phyloP scores from a whole-genome alignment of 352 stramenopile genomes.

The Globisporangium ultimum region DNA sequence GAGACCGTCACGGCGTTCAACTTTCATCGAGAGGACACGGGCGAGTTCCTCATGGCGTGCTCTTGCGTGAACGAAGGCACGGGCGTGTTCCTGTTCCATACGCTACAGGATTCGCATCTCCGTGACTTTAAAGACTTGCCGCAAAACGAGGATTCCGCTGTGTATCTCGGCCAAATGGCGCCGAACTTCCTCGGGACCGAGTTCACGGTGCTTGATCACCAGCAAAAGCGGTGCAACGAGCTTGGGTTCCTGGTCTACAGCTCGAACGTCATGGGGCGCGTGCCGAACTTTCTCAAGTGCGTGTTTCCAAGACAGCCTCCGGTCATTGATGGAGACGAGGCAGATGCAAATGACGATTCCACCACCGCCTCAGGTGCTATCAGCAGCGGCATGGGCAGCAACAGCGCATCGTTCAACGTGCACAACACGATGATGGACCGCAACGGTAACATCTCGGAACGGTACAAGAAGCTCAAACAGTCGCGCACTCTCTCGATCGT shows the following conservation, averaged over 20 bases:
- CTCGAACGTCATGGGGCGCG: slow-evolving; percentile 73
- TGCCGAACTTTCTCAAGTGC: slow-evolving; percentile 70
- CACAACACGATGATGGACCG: slow-evolving; percentile 42
- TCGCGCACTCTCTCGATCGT: slow-evolving; percentile 41
- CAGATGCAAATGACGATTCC: slow-evolving; percentile 11
- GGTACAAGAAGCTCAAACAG: slow-evolving; percentile 56
- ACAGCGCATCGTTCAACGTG: slow-evolving; percentile 44
- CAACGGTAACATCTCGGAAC: slow-evolving; percentile 54
- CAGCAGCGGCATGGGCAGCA: slow-evolving; percentile 32
- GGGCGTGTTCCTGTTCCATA: slow-evolving; percentile 82
- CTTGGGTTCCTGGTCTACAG: slow-evolving; percentile 76
- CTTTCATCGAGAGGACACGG: slow-evolving; percentile 78
- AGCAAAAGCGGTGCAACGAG: slow-evolving; percentile 62
- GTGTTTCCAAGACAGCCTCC: slow-evolving; percentile 38
- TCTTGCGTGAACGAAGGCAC: slow-evolving; percentile 66
- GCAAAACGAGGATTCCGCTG: slow-evolving; percentile 67
- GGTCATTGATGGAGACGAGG: slow-evolving; percentile 3
- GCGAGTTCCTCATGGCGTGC: slow-evolving; percentile 72
- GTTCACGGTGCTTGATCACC: slow-evolving; percentile 81
- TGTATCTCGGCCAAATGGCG: slow-evolving; percentile 76
- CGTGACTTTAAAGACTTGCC: slow-evolving; percentile 71
- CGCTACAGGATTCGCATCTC: slow-evolving; percentile 69
- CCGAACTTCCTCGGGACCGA: slow-evolving; percentile 83
- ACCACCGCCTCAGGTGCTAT: slow-evolving; percentile 8
- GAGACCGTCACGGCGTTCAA: slow-evolving; percentile 84